phyloP scores from a whole-genome alignment of 164 flowering plant genomes.

The Stephania cephalantha region DNA sequence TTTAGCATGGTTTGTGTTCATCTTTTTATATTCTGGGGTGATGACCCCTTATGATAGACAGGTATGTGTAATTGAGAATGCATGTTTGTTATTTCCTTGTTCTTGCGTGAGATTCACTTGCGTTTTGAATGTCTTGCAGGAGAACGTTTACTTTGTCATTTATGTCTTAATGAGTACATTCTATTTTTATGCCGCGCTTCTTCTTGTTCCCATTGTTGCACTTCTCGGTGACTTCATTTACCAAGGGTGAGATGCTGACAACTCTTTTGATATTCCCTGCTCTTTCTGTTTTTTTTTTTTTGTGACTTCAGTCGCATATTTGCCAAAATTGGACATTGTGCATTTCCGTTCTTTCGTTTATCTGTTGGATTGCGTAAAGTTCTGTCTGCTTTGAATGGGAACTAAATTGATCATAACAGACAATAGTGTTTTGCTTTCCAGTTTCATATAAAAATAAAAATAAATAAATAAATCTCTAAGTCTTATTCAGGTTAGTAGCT shows the following conservation, averaged over 20 bases:
- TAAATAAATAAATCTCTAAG: too few relatives aligned
- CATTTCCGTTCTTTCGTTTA: too few relatives aligned
- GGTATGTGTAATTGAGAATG: constrained; percentile 28
- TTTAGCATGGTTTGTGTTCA: constrained; percentile 77
- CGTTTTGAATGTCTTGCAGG: constrained; percentile 46
- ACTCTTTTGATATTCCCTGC: background rate
- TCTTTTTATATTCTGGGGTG: constrained; percentile 69
- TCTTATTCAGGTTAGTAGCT: too few relatives aligned
- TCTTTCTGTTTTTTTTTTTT: background rate
- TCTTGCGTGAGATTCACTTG: background rate
- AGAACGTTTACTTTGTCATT: constrained; percentile 63
- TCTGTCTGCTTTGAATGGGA: background rate
- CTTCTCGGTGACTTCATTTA: constrained; percentile 74
- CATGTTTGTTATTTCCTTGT: background rate
- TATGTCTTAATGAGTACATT: constrained; percentile 78
- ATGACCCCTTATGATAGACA: constrained; percentile 50
- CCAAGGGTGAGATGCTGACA: constrained; percentile 57
- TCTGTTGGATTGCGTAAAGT: background rate
- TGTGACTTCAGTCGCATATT: background rate
- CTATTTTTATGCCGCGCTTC: constrained; percentile 65
- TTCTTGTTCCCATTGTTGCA: constrained; percentile 77
- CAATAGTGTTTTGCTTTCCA: background rate
- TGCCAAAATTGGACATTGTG: background rate
- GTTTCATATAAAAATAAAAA: background rate
- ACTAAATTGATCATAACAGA: background rate